phyloP scores from a whole-genome alignment of 441 rosid species.

The Cnidoscolus chayamansa region DNA sequence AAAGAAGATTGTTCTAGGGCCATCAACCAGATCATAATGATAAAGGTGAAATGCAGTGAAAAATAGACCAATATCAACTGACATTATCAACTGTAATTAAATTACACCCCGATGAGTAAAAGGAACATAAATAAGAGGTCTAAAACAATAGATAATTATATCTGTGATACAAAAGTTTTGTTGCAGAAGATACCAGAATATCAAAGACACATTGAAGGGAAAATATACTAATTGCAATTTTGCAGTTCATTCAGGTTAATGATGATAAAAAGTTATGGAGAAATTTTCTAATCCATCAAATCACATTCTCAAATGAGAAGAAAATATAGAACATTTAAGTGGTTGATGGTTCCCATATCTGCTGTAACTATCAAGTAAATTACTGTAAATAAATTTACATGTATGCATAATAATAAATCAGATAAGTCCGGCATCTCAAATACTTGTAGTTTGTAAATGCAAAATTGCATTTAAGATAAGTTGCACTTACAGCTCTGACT shows the following conservation, averaged over 20 bases:
- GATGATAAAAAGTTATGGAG: background rate
- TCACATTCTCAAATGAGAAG: background rate
- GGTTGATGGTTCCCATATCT: background rate
- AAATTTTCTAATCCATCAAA: background rate
- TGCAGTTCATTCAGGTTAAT: background rate
- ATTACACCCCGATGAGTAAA: no score
- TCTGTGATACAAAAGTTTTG: background rate
- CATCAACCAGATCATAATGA: background rate
- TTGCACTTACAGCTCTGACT: slow-evolving; percentile 57
- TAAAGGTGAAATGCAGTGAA: background rate
- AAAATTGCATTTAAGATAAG: background rate
- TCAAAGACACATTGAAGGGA: no score
- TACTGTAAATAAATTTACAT: background rate
- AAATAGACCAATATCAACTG: background rate
- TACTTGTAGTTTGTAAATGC: background rate
- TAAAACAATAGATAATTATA: no score
- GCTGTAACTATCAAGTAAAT: no score
- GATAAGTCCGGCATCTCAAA: slow-evolving; percentile 1
- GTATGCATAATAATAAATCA: background rate
- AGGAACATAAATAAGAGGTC: no score
- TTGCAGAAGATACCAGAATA: no score
- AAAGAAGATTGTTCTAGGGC: background rate
- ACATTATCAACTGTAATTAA: background rate
- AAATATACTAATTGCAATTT: background rate
- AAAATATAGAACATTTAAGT: background rate